Percentiles rank a stretch among this genome's conserved stretches.
Conservation (phyloP, 164 flowering plant genomes). For the Pachysandra terminalis region DNA sequence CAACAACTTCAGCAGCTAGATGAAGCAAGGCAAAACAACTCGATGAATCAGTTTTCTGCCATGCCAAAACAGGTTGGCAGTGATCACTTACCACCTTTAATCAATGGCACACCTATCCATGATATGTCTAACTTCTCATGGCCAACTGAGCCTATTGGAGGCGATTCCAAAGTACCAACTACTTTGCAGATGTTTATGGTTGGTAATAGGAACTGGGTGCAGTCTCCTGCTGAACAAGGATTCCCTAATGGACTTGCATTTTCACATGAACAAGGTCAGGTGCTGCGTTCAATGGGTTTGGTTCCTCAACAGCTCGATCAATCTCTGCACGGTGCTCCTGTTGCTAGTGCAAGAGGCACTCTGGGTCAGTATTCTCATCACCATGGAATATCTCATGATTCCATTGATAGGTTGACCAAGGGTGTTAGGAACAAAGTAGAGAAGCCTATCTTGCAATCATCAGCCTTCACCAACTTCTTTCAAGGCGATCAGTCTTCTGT, state of each 20-base stretch:
- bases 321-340: slow-evolving; percentile 61
- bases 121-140: slow-evolving; percentile 31
- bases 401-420: slow-evolving; percentile 29
- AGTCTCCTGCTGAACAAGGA: slow-evolving; percentile 45
- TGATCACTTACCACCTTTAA: slow-evolving; percentile 37
- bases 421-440: slow-evolving; percentile 31
- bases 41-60: slow-evolving; percentile 33
- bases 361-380: slow-evolving; percentile 37
- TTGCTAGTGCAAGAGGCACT: slow-evolving; percentile 34
- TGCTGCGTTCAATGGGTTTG: slow-evolving; percentile 35
- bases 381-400: slow-evolving; percentile 42
- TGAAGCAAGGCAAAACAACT: slow-evolving; percentile 43
- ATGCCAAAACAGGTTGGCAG: slow-evolving; percentile 35
- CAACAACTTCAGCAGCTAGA: slow-evolving; percentile 56
- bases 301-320: slow-evolving; percentile 51
- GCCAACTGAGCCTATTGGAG: slow-evolving; percentile 22
- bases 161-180: slow-evolving; percentile 20
- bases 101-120: slow-evolving; percentile 41
- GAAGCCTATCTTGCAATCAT: slow-evolving; percentile 37
- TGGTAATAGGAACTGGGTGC: slow-evolving; percentile 40
- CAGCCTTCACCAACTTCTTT: slow-evolving; percentile 36
- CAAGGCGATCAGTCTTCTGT: slow-evolving; percentile 32
- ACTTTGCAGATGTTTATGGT: slow-evolving; percentile 39
- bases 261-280: slow-evolving; percentile 44
- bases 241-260: slow-evolving; percentile 32